Evolutionary conservation across 352 stramenopile genomes (phyloP), one percentile per base, ranked within the genome.

Genomic region (Phytophthora ohioensis): DNA sequence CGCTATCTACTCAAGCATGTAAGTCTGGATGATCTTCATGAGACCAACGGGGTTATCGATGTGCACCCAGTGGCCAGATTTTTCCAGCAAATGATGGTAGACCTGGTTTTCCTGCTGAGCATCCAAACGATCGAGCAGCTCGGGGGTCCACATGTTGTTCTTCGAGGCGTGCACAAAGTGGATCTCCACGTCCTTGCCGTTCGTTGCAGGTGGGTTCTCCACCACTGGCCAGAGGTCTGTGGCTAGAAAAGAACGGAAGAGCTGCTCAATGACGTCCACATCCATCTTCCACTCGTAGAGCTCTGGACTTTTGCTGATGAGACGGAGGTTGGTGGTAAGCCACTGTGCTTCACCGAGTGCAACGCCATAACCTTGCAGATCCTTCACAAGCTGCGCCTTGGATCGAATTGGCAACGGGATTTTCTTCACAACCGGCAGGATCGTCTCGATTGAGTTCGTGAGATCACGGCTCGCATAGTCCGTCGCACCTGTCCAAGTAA

Each of bases 211-310:
- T 21, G 76, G 49, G 48, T 82, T 64, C 34, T 76, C 65, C 27
- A 95, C 74, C 1, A 90, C 66, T 8, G 86, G 83, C 86, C 85
- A 93, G 17, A 92, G 70, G 42, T 95, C 87, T n/a, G 76, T 81
- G 1, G 69, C 52, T 15, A 92, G 51, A 58, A 93, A 95, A 11
- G 84, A 89, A 15, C 76, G 35, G 62, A 93, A 93, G 47, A 95
- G 79, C 67, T 88, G 53, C 51, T 93, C 85, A 63, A 95, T 81
- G 27, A 93, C 85, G 17, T 79, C 71, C 2, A 93, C 75, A 63
- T 93, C 71, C 85, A 93, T 93, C 67, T 93, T 95, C 87, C 87
- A 95, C 49, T 81, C 79, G 71, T 92, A 93, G 17, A 84, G 62
- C 57, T 93, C 87, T 0, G 81, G 79, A 15, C 77, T 76, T 48